Base-by-base conservation (phyloP, 805 yeast species). In the Metschnikowia cerradonensis region DNA sequence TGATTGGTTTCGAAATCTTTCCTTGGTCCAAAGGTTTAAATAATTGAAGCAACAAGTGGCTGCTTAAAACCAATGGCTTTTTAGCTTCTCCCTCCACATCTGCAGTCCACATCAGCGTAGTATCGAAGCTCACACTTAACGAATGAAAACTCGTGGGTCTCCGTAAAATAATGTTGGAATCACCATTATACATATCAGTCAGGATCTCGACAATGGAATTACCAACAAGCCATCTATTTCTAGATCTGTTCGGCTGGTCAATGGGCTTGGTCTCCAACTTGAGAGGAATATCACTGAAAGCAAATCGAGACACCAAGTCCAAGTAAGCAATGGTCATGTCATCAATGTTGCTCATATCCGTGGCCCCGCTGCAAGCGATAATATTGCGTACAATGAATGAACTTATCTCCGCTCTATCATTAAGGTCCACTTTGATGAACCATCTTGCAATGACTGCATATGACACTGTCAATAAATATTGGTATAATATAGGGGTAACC, bases 371-470 rank as follows among this genome's bases (percentile, higher is more conserved):
- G 22, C 67, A 68, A 2, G 68, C 57, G 2, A 80, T 67, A 48
- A 89, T 63, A 54, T 81, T 82, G 50, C 80, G 77, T 36, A 82
- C 74, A 11, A 90, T 74, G 59, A 81, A 90, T 2, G 88, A 77
- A 1, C 86, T 79, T 35, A 88, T 59, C 35, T 75, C 72, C 45
- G 76, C 75, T 40, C 96, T 73, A 45, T 83, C 83, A n/a, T 67
- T 68, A 52, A 84, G 52, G 15, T 76, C 75, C 62, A 89, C 77
- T 50, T 83, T 80, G 58, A 88, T 67, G 56, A 83, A 88, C 91
- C 95, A 87, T 40, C 78, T 75, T 1, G 85, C 71, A 23, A 90
- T 80, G 2, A 88, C 86, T 44, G 75, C 77, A 61, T 84, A 87
- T 0, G 96, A 86, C 43, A 86, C 68, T 1, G 82, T 71, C 23